These are phyloP conservation scores for Leucocoprinus birnbaumii DNA, from an alignment of 768 basidiomycete genomes.

Conservation along the genomic window DNA sequence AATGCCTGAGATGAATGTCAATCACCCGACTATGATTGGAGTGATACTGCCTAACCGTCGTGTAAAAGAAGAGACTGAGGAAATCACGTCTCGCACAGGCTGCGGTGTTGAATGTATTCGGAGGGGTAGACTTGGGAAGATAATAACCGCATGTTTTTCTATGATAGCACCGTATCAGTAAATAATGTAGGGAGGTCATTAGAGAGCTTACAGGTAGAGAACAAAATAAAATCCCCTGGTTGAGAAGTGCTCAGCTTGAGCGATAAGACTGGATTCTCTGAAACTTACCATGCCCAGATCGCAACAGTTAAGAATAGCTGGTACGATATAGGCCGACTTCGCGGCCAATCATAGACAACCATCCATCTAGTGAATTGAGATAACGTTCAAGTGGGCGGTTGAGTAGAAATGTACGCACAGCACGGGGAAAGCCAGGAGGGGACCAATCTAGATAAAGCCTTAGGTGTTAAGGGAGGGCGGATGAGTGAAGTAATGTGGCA, in stretches of 20 bases:
- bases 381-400: neutral
- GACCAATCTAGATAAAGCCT: conserved; percentile 39
- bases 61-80: conserved; percentile 45
- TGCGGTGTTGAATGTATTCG: neutral
- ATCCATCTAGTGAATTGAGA: conserved; percentile 34
- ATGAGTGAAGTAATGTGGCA: neutral
- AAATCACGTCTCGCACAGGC: conserved; percentile 41
- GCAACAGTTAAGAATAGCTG: conserved; percentile 58
- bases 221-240: conserved; percentile 59
- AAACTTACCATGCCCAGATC: conserved; percentile 62
- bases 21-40: neutral
- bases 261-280: neutral
- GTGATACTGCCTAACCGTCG: conserved; percentile 28
- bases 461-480: neutral
- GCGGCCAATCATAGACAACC: conserved; percentile 72
- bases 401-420: conserved; percentile 30
- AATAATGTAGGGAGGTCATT: conserved; percentile 21
- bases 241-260: conserved; percentile 13
- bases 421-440: conserved; percentile 59
- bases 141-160: conserved; percentile 44
- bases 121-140: conserved; percentile 17
- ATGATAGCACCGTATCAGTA: neutral
- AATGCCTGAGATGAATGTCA: conserved; percentile 31
- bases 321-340: conserved; percentile 54
- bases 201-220: conserved; percentile 46